Base-by-base conservation (phyloP, 2,329 filamentous ascomycete genomes). In the Mycogone perniciosa region DNA sequence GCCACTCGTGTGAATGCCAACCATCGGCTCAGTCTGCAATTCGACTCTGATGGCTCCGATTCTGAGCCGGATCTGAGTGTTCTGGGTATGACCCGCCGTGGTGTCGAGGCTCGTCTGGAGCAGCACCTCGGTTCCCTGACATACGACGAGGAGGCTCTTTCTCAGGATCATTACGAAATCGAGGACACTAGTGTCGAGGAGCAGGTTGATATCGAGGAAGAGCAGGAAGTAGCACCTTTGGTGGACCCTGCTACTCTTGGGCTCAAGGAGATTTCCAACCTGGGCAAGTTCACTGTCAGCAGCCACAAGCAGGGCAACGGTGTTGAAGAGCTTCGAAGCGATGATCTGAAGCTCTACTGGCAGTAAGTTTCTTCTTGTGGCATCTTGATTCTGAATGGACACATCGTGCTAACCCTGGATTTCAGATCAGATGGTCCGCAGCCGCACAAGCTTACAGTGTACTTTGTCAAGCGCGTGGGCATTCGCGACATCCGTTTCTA, bases 281-380 rank as follows among this genome's bases (percentile, higher is more conserved):
- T 93, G 20, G 88, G 87, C 31, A 86, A 84, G 57, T 92, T 89
- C 75, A 91, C 86, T 8, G 88, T 92, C 58, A 89, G 85, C 64
- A 88, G 82, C 62, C 84, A 84, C 62, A 93, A 93, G 68, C 87
- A 86, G 1, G 88, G 88, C 37, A 89, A 86, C 59, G 86, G 86
- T 2, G 84, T 92, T 10, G 82, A 84, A 29, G 86, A 89, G 62
- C 79, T 93, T 20, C 81, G 88, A 31, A 83, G 81, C 55, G 86
- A 90, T 11, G 85, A 88, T 53, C 79, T 86, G 6, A 77, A 78
- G 53, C 76, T 82, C 46, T 93, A 86, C 68, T 93, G 88, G 88
- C 88, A 93, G 83, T 85, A 70, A 60, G 81, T 71, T 10, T 27
- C 34, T 10, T 6, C n/a, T 30, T n/a, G 5, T 4, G 11, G 20